Base-by-base conservation (phyloP, 805 yeast species). In the Blastobotrys peoriensis region DNA sequence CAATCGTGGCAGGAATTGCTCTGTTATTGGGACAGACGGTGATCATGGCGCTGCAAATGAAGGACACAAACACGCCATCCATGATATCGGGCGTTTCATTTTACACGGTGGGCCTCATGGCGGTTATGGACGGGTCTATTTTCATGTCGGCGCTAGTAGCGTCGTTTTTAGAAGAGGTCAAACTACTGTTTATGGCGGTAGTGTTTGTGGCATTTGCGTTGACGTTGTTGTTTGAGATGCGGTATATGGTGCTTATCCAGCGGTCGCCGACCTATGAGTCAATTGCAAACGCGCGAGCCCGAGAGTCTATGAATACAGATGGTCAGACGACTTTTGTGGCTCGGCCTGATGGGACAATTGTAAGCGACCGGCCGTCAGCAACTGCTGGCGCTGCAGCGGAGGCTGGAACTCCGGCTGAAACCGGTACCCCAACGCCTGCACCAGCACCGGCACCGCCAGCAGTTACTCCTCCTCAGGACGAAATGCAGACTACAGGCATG, bases 41-140 rank as follows among this genome's bases (percentile, higher is more conserved):
- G 51, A 57, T 84, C 5, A 65, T 82, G 36, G 67, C 85, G 42
- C 64, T 76, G 41, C 96, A 88, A 60, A 82, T 86, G 78, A 76
- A 80, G 45, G 65, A 69, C 25, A 74, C 85, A 2, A 77, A 74
- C 52, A 85, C 96, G 0, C 96, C 96, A 1, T 86, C 95, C 0
- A 79, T 83, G 3, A 73, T 85, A 23, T 79, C 89, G 3, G 74
- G 81, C 42, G 73, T 89, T 5, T 81, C 94, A 5, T 77, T 84
- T 42, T 79, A 78, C 70, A 66, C 88, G 3, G 46, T 55, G 23
- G 76, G 81, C 5, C 69, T 78, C 50, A 78, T 85, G 64, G 73
- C 80, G 46, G 53, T 79, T 36, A 73, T 76, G 8, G 96, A 88
- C 62, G 86, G 91, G 1, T 68, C 84, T 1, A 56, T 82, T 17